Evolutionary conservation across 331 rosid genomes (phyloP).

Genomic region (Phaseolus coccineus): DNA sequence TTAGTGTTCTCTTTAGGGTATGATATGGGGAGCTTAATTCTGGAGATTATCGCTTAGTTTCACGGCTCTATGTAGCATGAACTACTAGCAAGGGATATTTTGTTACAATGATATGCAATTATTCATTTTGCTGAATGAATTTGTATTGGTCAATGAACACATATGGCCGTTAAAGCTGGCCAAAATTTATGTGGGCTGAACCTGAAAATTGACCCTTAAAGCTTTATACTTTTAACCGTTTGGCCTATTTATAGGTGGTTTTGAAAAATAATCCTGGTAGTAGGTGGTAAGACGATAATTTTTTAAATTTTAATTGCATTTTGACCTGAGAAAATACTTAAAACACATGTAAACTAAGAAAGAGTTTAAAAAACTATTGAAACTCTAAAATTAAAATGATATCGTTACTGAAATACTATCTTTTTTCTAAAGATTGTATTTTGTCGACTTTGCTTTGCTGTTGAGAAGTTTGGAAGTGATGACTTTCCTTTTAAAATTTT

Average conservation of each 20-base stretch:
- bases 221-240: background rate
- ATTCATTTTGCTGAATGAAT: conserved; percentile 10
- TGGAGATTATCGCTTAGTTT: background rate
- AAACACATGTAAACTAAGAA: too few relatives aligned
- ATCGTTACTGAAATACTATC: too few relatives aligned
- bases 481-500: too few relatives aligned
- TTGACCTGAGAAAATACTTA: too few relatives aligned
- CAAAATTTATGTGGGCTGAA: background rate
- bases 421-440: too few relatives aligned
- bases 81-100: background rate
- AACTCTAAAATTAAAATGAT: too few relatives aligned
- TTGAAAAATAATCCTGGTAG: background rate
- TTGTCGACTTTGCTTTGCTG: too few relatives aligned
- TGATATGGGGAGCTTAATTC: background rate
- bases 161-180: background rate
- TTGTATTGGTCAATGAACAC: background rate
- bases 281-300: too few relatives aligned
- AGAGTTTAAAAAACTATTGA: too few relatives aligned
- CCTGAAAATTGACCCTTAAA: background rate
- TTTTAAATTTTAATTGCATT: too few relatives aligned
- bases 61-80: background rate
- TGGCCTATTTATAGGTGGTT: background rate
- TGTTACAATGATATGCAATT: background rate
- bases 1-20: background rate
- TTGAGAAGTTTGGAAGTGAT: too few relatives aligned